Evolutionary conservation across 108 stramenopile species (phyloP), one percentile per base, ranked within the genome.

Genomic region (Mayamaea pseudoterrestris): DNA sequence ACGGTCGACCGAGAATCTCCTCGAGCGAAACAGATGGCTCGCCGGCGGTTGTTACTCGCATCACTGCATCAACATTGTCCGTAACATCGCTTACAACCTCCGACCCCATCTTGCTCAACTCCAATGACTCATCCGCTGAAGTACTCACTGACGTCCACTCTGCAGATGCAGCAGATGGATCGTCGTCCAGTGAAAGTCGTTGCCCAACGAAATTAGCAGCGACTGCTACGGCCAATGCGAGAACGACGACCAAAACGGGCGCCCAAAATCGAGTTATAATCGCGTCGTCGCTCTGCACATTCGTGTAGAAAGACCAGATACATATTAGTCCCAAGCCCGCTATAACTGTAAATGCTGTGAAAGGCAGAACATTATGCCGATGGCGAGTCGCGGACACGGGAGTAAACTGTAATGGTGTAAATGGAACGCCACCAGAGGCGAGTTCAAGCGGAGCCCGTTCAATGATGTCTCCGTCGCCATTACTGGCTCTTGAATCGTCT

Each of bases 1-100:
- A 11, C n/a, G 53, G 53, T 5, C 53, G 40, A 4, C 53, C 53
- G 11, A 41, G 13, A 37, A 3, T 27, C 3, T 20, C 50, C 40
- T 52, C 27, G 20, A 16, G 20, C 18, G 16, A 20, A 16, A 5
- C 18, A 45, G 21, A 26, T 13, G 13, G 8, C 7, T 7, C 16
- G 7, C n/a, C 41, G 11, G 14, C 16, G 7, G 41, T 16, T 41
- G 7, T 16, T 16, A 11, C 7, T 41, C 7, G 12, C 11, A 41
- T 11, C 24, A 14, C 18, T 16, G 26, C 8, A 7, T 46, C 24
- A 26, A 9, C 9, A 24, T 27, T 8, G 13, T 8, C 45, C 18
- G 9, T 8, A 9, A 16, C 13, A 34, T 34, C 32, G 32, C 32
- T 34, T 13, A 13, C 13, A 34, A 11, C 32, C 9, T 42, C 41